These are phyloP conservation scores for Mycena olivaceomarginata DNA, from an alignment of 768 basidiomycete genomes.

Conservation along the genomic window DNA sequence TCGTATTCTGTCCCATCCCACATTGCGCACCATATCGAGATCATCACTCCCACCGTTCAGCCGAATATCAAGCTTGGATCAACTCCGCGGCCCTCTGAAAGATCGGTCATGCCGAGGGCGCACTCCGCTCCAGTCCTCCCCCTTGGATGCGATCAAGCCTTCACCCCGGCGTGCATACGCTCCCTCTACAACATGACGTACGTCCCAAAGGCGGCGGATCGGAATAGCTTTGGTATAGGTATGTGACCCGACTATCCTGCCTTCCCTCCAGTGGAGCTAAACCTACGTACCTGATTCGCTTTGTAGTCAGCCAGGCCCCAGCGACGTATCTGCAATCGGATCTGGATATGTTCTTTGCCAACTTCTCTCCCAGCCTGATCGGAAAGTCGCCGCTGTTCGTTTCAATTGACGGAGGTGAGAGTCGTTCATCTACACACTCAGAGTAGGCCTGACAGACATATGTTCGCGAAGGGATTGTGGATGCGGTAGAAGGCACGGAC, in stretches of 20 bases:
- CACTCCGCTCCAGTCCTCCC: slow-evolving; percentile 34
- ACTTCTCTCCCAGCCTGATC: slow-evolving; percentile 62
- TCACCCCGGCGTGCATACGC: slow-evolving; percentile 55
- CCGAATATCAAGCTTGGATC: slow-evolving; percentile 46
- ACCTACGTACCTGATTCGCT: not conserved
- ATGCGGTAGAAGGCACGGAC: slow-evolving; percentile 42
- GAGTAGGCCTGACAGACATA: too few species aligned
- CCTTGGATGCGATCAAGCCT: slow-evolving; percentile 47
- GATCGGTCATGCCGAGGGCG: slow-evolving; percentile 11
- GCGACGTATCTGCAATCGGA: slow-evolving; percentile 64
- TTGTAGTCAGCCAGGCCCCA: slow-evolving; percentile 64
- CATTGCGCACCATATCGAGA: slow-evolving; percentile 55
- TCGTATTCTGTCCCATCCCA: slow-evolving; percentile 56
- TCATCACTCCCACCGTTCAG: slow-evolving; percentile 60
- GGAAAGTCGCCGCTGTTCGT: slow-evolving; percentile 61
- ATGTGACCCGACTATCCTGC: not conserved
- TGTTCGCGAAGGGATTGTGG: slow-evolving; percentile 15
- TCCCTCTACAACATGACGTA: slow-evolving; percentile 60
- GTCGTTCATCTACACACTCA: slow-evolving; percentile 11
- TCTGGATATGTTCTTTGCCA: slow-evolving; percentile 63
- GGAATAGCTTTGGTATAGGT: slow-evolving; percentile 57
- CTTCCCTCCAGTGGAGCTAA: too few species aligned
- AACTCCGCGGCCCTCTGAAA: not conserved
- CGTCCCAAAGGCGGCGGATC: slow-evolving; percentile 52
- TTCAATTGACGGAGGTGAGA: slow-evolving; percentile 67